These are phyloP conservation scores for Rhododendron henanense DNA, from an alignment of 148 eudicot species.

Conservation along the genomic window DNA sequence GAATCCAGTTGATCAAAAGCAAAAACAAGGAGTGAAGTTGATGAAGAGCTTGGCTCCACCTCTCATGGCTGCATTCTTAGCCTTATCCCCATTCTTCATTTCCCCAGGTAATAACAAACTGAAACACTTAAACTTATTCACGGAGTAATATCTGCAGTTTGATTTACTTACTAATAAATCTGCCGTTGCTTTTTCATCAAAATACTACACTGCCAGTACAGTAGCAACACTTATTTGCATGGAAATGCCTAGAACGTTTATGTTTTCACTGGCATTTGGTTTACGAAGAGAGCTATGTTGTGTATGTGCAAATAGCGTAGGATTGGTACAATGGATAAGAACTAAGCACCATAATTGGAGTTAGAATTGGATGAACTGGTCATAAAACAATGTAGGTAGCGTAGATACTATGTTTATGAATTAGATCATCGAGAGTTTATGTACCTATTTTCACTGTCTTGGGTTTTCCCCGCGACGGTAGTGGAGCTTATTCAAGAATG, in stretches of 20 bases:
- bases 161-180: too few relatives aligned
- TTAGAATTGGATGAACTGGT: neutral
- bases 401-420: neutral
- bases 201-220: too few relatives aligned
- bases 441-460: neutral
- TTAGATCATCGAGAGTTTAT: neutral
- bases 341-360: neutral
- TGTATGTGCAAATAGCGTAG: neutral
- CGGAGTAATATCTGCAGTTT: too few relatives aligned
- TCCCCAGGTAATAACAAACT: constrained; percentile 20
- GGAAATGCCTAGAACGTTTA: neutral
- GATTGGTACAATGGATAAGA: neutral
- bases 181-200: too few relatives aligned
- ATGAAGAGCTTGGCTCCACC: constrained; percentile 19
- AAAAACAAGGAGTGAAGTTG: neutral
- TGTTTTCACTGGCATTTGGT: neutral
- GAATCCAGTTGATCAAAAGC: constrained; percentile 8
- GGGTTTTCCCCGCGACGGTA: neutral
- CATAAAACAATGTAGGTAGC: neutral
- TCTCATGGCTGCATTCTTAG: constrained; percentile 27
- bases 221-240: neutral
- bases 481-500: neutral
- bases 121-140: neutral
- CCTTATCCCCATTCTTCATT: constrained; percentile 30
- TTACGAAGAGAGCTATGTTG: neutral